A percentile compares a stretch with the other conserved stretches of the same genome.
phyloP scores from a whole-genome alignment of 495 filamentous ascomycete genomes.

The Xylaria scruposa region DNA sequence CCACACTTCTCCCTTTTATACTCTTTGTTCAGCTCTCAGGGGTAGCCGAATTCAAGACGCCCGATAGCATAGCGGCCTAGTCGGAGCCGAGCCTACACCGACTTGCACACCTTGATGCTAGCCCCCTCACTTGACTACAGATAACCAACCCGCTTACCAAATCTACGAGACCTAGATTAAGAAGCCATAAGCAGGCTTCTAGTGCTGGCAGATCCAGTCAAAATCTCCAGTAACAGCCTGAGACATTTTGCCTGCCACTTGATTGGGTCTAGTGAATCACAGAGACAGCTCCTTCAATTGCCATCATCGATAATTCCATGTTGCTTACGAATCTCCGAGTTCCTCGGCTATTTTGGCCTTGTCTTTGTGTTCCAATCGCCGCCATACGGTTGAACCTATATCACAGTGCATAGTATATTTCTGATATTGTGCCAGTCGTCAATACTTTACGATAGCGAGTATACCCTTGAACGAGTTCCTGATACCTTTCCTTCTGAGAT shows the following conservation, averaged over 20 bases:
- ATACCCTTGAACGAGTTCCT: not conserved
- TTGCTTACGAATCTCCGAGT: not conserved
- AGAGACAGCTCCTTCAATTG: not conserved
- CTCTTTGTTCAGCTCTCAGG: conserved; percentile 1
- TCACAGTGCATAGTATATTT: not conserved
- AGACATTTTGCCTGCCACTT: conserved; percentile 2
- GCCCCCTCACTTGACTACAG: conserved; percentile 8
- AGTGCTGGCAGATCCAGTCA: conserved; percentile 1
- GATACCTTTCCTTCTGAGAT: not conserved
- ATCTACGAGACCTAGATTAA: not conserved
- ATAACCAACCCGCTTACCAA: not conserved
- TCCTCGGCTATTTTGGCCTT: not conserved
- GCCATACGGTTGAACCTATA: not conserved
- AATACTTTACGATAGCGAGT: not conserved
- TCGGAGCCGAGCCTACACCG: conserved; percentile 23
- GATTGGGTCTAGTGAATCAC: conserved; percentile 5
- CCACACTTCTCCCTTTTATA: not conserved
- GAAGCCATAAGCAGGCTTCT: not conserved
- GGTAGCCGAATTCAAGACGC: not conserved
- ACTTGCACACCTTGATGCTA: conserved; percentile 3
- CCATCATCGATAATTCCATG: conserved; percentile 10
- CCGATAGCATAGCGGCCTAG: conserved; percentile 6
- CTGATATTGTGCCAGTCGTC: not conserved
- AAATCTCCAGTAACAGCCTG: conserved; percentile 8
- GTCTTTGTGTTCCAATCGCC: not conserved